Base-by-base conservation (phyloP, 768 basidiomycete species). In the Mycena polygramma region DNA sequence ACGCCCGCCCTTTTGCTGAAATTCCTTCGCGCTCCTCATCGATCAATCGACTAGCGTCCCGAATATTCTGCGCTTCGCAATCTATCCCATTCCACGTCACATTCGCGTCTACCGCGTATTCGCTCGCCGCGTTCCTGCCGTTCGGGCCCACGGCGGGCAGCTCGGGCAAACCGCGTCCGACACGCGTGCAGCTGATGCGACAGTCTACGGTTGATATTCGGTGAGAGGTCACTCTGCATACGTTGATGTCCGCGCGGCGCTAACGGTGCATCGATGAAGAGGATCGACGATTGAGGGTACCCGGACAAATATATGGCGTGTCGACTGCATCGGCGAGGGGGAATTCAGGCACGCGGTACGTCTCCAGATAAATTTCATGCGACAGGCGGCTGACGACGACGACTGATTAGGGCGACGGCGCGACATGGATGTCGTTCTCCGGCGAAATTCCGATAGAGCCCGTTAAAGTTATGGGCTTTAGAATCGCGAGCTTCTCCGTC, bases 271-370 rank as follows among this genome's bases (percentile, higher is more conserved):
- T 15, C 41, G 41, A 2, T 15, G 22, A 70, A 91, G 89, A 49
- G 89, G 89, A 72, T 75, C 82, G 2, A 68, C 84, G 20, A 74
- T 87, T 20, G 73, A 83, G 11, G 86, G 85, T 1, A 86, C 87
- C n/a, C 92, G 90, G 77, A 86, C 90, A 2, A 89, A 92, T 71
- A 93, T 93, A 26, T 93, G 91, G 91, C 82, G 87, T 65, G 84
- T 89, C 1, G 90, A 90, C 70, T 83, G 80, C 64, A 89, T 92
- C 45, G 92, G 92, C 10, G 88, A 89, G 74, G 92, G 86, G n/a
- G 78, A 76, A 14, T 92, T 94, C 74, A 85, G 77, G 69, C 87
- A 86, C 74, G 81, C 82, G 68, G 91, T 92, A 68, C 37, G 89
- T 30, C 10, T 20, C 17, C 14, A 51, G 57, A 35, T 24, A 37